Evolutionary conservation across 345 rosid genomes (phyloP), one percentile per base, ranked within the genome.

Genomic region (Aquilaria yunnanensis): DNA sequence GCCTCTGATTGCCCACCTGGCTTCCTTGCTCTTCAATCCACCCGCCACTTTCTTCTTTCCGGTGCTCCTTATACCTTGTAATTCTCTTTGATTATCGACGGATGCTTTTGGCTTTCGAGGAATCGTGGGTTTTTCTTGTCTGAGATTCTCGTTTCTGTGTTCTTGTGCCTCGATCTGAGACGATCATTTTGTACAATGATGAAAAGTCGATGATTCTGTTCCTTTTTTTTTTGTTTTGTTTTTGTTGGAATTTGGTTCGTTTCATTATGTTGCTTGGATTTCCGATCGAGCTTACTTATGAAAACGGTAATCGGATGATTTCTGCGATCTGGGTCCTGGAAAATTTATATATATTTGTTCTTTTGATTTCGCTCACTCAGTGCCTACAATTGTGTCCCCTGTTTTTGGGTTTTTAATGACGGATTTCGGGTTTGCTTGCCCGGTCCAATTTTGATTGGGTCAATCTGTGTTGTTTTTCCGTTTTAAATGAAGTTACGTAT

Each of bases 41-140:
- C 69, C 59, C 64, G 56, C 64, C 45, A 8, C 3, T 29, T 34
- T 31, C 13, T 50, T 56, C 0, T 63, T 70, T 63, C 66, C 55
- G 74, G 58, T 37, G 72, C 63, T 67, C 23, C 48, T 53, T 45
- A 67, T 72, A 57, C 55, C 65, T 59, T 65, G 67, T 54, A 63
- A 51, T 62, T 67, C 63, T 65, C 61, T 60, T 69, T 70, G 59
- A 46, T 78, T 74, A 62, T 72, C 65, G 70, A 62, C 68, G 46
- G 76, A 72, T 83, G 83, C 78, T 66, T 79, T 78, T 78, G 79
- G 81, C 75, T 61, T 71, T 80, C 68, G 70, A 63, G 62, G 79
- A 75, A 81, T 72, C 75, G 9, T 12, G 70, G 72, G 62, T 67
- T 59, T 71, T 45, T 54, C 31, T 62, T 10, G 74, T 76, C 72